Conservation (phyloP, 2,329 filamentous ascomycete genomes). For the Fusarium continuum region DNA sequence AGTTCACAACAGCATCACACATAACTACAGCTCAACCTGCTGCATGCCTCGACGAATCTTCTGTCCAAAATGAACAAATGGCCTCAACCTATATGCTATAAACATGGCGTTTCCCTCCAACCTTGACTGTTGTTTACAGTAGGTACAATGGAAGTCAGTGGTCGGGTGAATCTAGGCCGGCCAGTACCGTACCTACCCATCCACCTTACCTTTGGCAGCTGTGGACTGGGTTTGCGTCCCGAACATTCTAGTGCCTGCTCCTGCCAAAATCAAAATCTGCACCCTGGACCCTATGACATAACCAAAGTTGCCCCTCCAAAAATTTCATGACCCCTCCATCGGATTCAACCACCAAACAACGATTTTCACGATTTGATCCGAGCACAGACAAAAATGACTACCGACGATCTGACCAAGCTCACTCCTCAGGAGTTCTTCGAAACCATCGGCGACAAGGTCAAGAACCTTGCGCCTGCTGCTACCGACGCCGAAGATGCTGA, state of each 20-base stretch:
- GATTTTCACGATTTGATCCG: slow-evolving; percentile 21
- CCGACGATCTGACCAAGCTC: slow-evolving; percentile 51
- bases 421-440: slow-evolving; percentile 66
- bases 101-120: too few relatives aligned
- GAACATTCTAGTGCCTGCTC: slow-evolving; percentile 41
- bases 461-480: slow-evolving; percentile 56
- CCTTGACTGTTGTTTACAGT: too few relatives aligned
- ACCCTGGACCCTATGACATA: slow-evolving; percentile 44
- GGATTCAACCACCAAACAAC: slow-evolving; percentile 26
- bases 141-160: not conserved
- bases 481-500: slow-evolving; percentile 47
- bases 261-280: slow-evolving; percentile 39
- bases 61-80: too few relatives aligned
- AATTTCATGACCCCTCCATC: slow-evolving; percentile 46
- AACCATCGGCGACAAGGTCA: slow-evolving; percentile 69
- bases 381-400: slow-evolving; percentile 52
- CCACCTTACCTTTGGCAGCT: too few relatives aligned
- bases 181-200: too few relatives aligned
- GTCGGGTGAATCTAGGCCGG: slow-evolving; percentile 24
- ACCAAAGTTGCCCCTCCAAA: slow-evolving; percentile 47
- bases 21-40: too few relatives aligned
- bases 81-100: too few relatives aligned
- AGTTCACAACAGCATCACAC: too few relatives aligned
- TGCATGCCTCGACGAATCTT: too few relatives aligned
- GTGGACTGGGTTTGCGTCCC: slow-evolving; percentile 24